These are phyloP conservation scores for Vanderwaltozyma yarrowii DNA, from an alignment of 805 yeast genomes.

Conservation along the genomic window DNA sequence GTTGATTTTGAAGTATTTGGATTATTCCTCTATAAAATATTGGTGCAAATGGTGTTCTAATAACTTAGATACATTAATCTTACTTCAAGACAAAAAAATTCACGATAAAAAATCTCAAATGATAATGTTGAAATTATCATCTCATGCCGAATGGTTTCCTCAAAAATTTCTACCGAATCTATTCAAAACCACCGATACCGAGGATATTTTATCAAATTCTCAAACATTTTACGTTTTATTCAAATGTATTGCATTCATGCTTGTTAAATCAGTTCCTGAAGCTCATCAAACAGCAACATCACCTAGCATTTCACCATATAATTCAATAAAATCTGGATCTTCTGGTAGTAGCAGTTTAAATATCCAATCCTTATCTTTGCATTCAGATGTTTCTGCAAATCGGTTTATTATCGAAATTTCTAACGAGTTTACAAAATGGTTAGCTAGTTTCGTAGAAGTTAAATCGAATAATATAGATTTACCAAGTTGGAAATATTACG, in stretches of 20 bases:
- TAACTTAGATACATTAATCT: constrained; percentile 7
- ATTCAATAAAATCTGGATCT: neutral
- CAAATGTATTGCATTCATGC: constrained; percentile 17
- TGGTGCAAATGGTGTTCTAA: constrained; percentile 23
- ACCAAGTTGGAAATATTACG: constrained; percentile 23
- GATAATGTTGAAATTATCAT: constrained; percentile 17
- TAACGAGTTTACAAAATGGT: constrained; percentile 9
- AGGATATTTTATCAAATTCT: constrained; percentile 2
- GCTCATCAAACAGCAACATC: neutral
- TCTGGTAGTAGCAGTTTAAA: neutral
- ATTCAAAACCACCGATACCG: neutral
- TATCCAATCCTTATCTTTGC: neutral
- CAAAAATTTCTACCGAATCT: constrained; percentile 8
- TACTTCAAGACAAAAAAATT: constrained; percentile 5
- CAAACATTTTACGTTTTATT: constrained; percentile 17
- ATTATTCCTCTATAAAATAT: constrained; percentile 13
- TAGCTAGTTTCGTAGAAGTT: constrained; percentile 9
- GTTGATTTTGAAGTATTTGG: constrained; percentile 14
- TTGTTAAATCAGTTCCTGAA: constrained; percentile 1
- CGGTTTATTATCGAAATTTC: neutral
- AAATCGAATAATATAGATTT: constrained; percentile 5
- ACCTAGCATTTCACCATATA: neutral
- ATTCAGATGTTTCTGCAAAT: neutral
- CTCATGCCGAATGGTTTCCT: constrained; percentile 12
- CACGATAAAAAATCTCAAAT: constrained; percentile 16